Conservation (phyloP, 1,139 yeast species). For the Chernovozyma aurita region DNA sequence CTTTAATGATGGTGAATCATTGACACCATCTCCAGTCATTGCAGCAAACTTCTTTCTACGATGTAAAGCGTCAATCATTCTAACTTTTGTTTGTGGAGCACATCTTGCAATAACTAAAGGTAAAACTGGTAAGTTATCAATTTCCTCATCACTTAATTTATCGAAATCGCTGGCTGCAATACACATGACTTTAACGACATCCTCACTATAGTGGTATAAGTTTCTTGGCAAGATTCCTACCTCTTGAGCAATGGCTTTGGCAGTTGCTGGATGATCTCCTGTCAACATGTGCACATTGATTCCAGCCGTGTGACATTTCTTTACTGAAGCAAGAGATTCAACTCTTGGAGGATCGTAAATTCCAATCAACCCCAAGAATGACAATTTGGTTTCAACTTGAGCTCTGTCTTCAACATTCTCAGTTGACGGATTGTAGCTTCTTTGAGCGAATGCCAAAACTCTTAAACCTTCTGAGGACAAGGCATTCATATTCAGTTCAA, state of each 20-base stretch:
- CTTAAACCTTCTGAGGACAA: constrained; percentile 41
- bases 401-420: constrained; percentile 15
- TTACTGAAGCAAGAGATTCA: constrained; percentile 43
- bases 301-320: constrained; percentile 47
- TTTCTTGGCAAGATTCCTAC: constrained; percentile 46
- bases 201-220: constrained; percentile 32
- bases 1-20: constrained; percentile 34
- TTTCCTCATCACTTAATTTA: constrained; percentile 23
- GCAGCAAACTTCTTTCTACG: constrained; percentile 37
- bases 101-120: constrained; percentile 45
- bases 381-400: constrained; percentile 27
- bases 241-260: constrained; percentile 48
- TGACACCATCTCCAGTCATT: constrained; percentile 40
- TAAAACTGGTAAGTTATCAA: constrained; percentile 30
- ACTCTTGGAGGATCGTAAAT: constrained; percentile 54
- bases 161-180: constrained; percentile 49
- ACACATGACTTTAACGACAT: constrained; percentile 30
- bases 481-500: constrained; percentile 30
- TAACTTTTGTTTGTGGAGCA: constrained; percentile 50
- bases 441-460: constrained; percentile 42
- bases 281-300: constrained; percentile 51
- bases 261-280: constrained; percentile 53
- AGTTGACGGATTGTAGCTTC: constrained; percentile 10
- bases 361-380: constrained; percentile 47
- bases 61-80: constrained; percentile 49